Percentiles rank a stretch among this genome's conserved stretches.
Conservation (phyloP, 1,284 basidiomycete species). For the Trichosporon asahii region DNA sequence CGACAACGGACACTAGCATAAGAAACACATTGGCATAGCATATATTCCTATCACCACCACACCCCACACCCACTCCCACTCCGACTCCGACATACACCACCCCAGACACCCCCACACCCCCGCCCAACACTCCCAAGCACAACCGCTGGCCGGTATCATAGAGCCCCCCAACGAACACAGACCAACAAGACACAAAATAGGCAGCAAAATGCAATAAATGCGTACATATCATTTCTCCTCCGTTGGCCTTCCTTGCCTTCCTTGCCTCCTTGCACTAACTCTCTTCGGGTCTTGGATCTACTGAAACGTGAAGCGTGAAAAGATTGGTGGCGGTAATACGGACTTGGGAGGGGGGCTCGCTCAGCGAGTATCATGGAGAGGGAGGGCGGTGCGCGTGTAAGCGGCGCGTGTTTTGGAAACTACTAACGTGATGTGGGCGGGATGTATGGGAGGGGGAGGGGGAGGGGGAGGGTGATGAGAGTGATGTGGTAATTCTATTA, state of each 20-base stretch:
- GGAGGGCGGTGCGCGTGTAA: neutral
- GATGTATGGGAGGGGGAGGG: neutral
- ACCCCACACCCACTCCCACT: neutral
- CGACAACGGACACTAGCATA: neutral
- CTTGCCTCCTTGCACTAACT: neutral
- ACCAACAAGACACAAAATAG: neutral
- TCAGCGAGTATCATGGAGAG: neutral
- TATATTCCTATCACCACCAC: neutral
- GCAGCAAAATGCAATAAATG: constrained; percentile 6
- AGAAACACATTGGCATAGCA: neutral
- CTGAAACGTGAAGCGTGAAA: neutral
- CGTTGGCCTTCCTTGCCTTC: neutral
- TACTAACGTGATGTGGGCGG: neutral
- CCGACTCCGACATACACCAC: too few species aligned
- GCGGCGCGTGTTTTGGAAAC: neutral
- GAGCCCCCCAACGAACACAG: neutral
- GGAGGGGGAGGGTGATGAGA: neutral
- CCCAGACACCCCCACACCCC: neutral
- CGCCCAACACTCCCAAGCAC: neutral
- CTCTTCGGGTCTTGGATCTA: neutral
- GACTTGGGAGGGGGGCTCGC: neutral
- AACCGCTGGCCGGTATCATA: neutral
- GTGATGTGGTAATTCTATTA: neutral
- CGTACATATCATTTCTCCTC: neutral
- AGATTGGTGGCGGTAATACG: neutral